Conservation (phyloP, 345 rosid genomes). For the Camelina neglecta region DNA sequence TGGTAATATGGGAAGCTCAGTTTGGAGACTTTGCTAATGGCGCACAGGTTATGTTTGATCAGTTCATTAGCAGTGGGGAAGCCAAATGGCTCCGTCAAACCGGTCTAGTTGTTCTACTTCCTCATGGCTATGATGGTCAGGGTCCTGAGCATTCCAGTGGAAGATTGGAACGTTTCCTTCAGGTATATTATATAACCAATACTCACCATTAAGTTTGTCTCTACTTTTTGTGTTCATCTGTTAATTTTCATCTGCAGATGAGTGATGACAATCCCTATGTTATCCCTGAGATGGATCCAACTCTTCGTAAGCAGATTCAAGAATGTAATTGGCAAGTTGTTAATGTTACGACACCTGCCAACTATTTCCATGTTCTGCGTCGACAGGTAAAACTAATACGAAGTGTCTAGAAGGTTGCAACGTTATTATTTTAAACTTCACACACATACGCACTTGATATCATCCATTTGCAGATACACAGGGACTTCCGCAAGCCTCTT, state of each 20-base stretch:
- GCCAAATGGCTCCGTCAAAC: slow-evolving; percentile 80
- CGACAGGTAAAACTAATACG: slow-evolving; percentile 59
- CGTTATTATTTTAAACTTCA: background rate
- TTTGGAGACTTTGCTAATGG: slow-evolving; percentile 90
- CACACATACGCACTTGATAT: slow-evolving; percentile 6
- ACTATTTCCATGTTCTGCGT: slow-evolving; percentile 80
- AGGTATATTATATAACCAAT: slow-evolving; percentile 45
- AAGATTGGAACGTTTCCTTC: slow-evolving; percentile 75
- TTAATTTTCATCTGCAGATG: slow-evolving; percentile 55
- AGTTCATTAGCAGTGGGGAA: slow-evolving; percentile 84
- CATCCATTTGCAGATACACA: slow-evolving; percentile 66
- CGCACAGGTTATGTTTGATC: slow-evolving; percentile 81
- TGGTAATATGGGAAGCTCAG: slow-evolving; percentile 83
- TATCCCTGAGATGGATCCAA: slow-evolving; percentile 84
- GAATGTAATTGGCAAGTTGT: slow-evolving; percentile 88
- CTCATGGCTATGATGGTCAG: slow-evolving; percentile 87
- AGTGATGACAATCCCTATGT: slow-evolving; percentile 78
- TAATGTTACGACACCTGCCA: slow-evolving; percentile 87
- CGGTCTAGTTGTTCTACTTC: slow-evolving; percentile 77
- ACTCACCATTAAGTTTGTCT: background rate
- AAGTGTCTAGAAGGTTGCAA: background rate
- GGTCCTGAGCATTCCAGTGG: slow-evolving; percentile 93
- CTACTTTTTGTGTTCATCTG: background rate
- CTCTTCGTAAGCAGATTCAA: slow-evolving; percentile 75
- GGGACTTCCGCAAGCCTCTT: slow-evolving; percentile 92